Base-by-base conservation (phyloP, 768 basidiomycete genomes). In the Filobasidium floriforme region DNA sequence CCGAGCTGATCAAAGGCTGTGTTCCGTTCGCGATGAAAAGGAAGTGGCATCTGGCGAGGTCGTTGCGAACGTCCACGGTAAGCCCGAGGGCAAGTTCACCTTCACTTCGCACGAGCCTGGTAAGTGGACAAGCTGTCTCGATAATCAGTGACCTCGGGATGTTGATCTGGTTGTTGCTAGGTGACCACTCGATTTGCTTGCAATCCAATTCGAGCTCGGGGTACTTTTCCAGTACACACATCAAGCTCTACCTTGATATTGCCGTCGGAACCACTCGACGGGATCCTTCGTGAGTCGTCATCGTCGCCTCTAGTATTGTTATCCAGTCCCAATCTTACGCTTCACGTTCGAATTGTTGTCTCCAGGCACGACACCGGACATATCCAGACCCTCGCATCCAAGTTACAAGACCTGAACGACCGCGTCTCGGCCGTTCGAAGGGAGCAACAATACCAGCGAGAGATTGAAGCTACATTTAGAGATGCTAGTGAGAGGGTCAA, bases 401-500 rank as follows among this genome's bases (percentile, higher is more conserved):
- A 90, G 79, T 83, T 99, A 63, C 87, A 90, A 29, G 96, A 98
- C 73, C 82, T 99, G 68, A 99, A 98, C 80, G 84, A 86, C 74
- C 94, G 92, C 79, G 82, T 99, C 59, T 90, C 89, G 77, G 92
- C 94, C 72, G 88, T 98, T 63, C 84, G 91, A 55, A 83, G 92
- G 28, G 96, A 98, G 80, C 96, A 99, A 80, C 90, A 93, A 79
- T 99, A 97, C 76, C 94, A 98, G 81, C 84, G 96, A 51, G 94
- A 99, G 80, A 82, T 96, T 70, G 96, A 99, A 80, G 83, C 89
- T 12, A 88, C 89, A 72, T 99, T 89, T 76, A 82, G 96, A 44
- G 81, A 92, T 79, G 79, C 97, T 69, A 92, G 90, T 72, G 96
- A 99, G 79, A 78, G 80, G 18, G 94, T 91, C 44, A 99, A 99